Percentiles rank a stretch among this genome's conserved stretches.
Conservation (phyloP, 345 rosid species). For the Pseudoturritis turrita region DNA sequence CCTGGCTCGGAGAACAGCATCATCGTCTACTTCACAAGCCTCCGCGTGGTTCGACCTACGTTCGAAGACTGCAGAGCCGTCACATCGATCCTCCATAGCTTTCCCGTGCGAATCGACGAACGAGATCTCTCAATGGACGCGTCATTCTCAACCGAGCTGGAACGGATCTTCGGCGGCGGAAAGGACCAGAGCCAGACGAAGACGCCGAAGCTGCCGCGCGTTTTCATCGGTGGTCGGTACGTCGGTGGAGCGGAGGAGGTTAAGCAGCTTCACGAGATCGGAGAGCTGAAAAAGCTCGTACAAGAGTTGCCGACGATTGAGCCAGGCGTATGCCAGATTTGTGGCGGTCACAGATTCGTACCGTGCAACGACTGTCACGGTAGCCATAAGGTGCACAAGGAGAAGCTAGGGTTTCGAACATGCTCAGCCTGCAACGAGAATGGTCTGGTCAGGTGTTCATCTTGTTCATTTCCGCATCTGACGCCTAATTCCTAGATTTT, state of each 20-base stretch:
- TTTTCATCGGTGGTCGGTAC: slow-evolving; percentile 78
- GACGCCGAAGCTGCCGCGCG: slow-evolving; percentile 50
- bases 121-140: slow-evolving; percentile 89
- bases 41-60: slow-evolving; percentile 74
- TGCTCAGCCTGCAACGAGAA: slow-evolving; percentile 80
- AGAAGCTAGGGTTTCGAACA: slow-evolving; percentile 57
- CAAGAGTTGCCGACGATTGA: slow-evolving; percentile 54
- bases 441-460: slow-evolving; percentile 83
- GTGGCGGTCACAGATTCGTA: slow-evolving; percentile 67
- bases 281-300: slow-evolving; percentile 78
- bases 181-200: slow-evolving; percentile 24
- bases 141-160: slow-evolving; percentile 51
- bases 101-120: slow-evolving; percentile 68
- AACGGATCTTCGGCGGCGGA: slow-evolving; percentile 25
- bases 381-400: slow-evolving; percentile 70
- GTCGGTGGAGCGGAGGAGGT: slow-evolving; percentile 87
- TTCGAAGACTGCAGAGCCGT: slow-evolving; percentile 70
- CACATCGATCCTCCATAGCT: slow-evolving; percentile 58
- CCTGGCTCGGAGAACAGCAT: slow-evolving; percentile 57
- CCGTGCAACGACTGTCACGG: slow-evolving; percentile 67
- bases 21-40: slow-evolving; percentile 78
- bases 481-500: slow-evolving; percentile 21
- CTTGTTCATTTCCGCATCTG: slow-evolving; percentile 50
- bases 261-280: slow-evolving; percentile 66
- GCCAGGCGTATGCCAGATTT: slow-evolving; percentile 46